Percentiles rank a stretch among this genome's conserved stretches.
phyloP scores from a whole-genome alignment of 257 asterid genomes.

The Misopates orontium region DNA sequence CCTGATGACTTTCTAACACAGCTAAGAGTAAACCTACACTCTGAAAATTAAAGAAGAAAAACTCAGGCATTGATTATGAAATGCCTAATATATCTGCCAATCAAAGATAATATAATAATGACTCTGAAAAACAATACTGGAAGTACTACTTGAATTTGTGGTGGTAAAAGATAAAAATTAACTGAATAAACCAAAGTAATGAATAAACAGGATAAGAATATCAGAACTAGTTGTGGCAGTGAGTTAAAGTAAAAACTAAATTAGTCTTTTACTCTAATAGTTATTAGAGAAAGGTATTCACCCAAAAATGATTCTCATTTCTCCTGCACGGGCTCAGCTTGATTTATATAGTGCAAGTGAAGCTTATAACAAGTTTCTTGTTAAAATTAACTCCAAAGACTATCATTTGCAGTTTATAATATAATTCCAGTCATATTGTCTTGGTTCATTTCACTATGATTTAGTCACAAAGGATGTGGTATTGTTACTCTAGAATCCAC shows the following conservation, averaged over 20 bases:
- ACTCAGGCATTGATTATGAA: conserved; percentile 26
- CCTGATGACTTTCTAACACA: conserved; percentile 60
- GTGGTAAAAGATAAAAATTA: too few relatives aligned
- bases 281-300: not conserved
- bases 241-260: not conserved
- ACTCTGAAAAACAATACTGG: too few relatives aligned
- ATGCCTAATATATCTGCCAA: conserved; percentile 20
- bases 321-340: conserved; percentile 19
- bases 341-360: conserved; percentile 14
- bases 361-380: not conserved
- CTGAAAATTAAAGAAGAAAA: conserved; percentile 45
- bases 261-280: not conserved
- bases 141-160: too few relatives aligned
- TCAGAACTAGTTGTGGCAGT: not conserved
- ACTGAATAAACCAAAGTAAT: not conserved
- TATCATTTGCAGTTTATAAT: conserved; percentile 11
- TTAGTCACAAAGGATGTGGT: too few relatives aligned
- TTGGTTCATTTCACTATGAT: too few relatives aligned
- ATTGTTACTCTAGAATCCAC: too few relatives aligned
- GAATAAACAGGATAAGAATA: not conserved
- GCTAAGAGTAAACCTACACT: conserved; percentile 75
- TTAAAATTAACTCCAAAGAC: conserved; percentile 3
- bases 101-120: conserved; percentile 2
- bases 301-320: not conserved
- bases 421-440: not conserved